These are phyloP conservation scores for sorghum (Sorghum bicolor) DNA, from an alignment of 176 grass and related monocot genomes.

Conservation along the genomic window Sorghum_bicolor_NCBIv3 NC_012872.2:4870501-4871000, in stretches of 20 bases:
- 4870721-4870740: conserved; percentile 22
- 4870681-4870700: conserved; percentile 10
- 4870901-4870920: not conserved
- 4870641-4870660: conserved; percentile 71
- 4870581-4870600: conserved; percentile 60
- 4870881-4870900: conserved; percentile 1
- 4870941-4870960: not conserved
- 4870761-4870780: not conserved
- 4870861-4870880: not conserved
- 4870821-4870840: not conserved
- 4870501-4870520: not conserved
- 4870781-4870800: not conserved
- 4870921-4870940: conserved; percentile 1
- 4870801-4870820: not conserved
- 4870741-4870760: not conserved
- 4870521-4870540: not conserved
- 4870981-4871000: too few species aligned
- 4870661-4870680: conserved; percentile 27
- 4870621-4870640: conserved; percentile 75
- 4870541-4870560: conserved; percentile 38
- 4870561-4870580: conserved; percentile 60
- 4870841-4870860: not conserved
- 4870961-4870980: not conserved
- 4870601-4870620: conserved; percentile 85
- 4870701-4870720: conserved; percentile 6